Evolutionary conservation across 768 basidiomycete genomes (phyloP), one percentile per base, ranked within the genome.

Genomic region (Hortiboletus campestris): DNA sequence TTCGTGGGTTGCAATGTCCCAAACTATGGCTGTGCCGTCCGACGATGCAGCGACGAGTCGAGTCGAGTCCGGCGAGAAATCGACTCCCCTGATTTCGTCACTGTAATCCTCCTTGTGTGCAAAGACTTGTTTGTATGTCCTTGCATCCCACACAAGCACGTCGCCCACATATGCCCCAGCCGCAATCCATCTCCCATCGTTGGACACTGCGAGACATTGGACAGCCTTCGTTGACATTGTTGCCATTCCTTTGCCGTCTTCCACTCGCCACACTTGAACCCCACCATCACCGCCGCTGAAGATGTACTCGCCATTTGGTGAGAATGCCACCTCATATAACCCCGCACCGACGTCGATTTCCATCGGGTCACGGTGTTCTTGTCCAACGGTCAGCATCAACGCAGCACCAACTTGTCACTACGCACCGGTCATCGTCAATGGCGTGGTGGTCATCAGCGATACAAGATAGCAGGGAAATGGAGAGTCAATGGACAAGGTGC

Each of bases 61-160:
- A 1, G 34, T 42, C 16, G 45, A 42, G 48, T 58, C 49, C 11
- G 53, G 49, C 4, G 53, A 41, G 40, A 55, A 58, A 16, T 58
- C 57, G 29, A 58, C 35, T 2, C 12, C 54, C 7, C 6, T 1
- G 19, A 31, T 14, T n/a, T 0, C 8, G 16, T n/a, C n/a, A n/a
- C 2, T 14, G 35, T 13, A 10, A 36, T 9, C 8, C 16, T 36
- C 20, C 5, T 1, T 22, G 16, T 19, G 22, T 6, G 6, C 2
- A 4, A 40, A 40, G 14, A 48, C 35, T 4, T 17, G 19, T 28
- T 49, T 20, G 47, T 56, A 22, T n/a, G 51, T 49, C 19, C 39
- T 12, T 17, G 40, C 46, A 3, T 57, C 46, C 51, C 51, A 53
- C 2, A 52, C 19, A 22, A n/a, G 13, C n/a, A 56, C 10, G 1